A percentile compares a stretch with the other conserved stretches of the same genome.
Conservation (phyloP, 2,329 filamentous ascomycete genomes). For the Aureobasidium sp. region DNA sequence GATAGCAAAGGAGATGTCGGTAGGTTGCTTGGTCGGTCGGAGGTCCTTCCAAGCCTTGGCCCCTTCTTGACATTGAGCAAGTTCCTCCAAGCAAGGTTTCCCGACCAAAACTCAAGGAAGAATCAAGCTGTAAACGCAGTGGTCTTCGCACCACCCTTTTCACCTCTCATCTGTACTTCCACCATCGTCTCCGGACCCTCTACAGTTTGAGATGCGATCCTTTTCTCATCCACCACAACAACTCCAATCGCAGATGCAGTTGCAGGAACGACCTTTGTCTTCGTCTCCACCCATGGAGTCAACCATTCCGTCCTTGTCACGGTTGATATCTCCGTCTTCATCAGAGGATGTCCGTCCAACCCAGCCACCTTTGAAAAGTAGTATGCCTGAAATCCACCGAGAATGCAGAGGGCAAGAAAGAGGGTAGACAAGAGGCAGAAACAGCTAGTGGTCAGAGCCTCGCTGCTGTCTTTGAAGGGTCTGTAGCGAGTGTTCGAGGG, state of each 20-base stretch:
- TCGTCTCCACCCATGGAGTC: neutral
- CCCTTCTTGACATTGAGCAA: neutral
- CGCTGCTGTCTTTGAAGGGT: neutral
- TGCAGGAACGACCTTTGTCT: neutral
- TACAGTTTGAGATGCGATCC: neutral
- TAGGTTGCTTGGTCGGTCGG: neutral
- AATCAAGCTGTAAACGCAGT: neutral
- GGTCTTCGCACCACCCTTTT: neutral
- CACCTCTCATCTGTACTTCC: neutral
- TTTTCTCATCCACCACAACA: neutral
- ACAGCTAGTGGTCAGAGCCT: neutral
- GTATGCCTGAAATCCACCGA: neutral
- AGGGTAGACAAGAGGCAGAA: neutral
- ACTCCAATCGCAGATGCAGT: neutral
- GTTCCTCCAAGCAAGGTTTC: neutral
- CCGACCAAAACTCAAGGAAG: neutral
- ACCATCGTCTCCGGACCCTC: neutral
- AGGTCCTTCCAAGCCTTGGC: neutral
- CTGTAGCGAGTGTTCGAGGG: neutral
- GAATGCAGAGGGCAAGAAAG: neutral
- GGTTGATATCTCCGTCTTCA: neutral
- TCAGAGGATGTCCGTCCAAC: neutral
- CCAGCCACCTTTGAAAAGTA: neutral
- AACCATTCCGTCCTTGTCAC: neutral
- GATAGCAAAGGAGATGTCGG: neutral